A percentile compares a stretch with the other conserved stretches of the same genome.
Evolutionary conservation across 768 basidiomycete species (phyloP).

Genomic region (Lentinula detonsa): DNA sequence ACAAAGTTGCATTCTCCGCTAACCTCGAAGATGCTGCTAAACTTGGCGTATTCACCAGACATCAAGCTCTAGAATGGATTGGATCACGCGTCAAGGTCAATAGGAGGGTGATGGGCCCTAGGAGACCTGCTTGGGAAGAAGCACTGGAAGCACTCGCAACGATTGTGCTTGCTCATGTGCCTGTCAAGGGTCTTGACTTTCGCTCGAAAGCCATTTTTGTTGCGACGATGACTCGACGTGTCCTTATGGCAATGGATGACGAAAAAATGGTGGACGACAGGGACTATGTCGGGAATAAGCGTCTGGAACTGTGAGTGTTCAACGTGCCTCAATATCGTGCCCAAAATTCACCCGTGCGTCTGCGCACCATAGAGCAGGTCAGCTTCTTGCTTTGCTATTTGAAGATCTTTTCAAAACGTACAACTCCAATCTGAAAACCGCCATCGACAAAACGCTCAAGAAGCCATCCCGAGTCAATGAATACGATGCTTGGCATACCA

Average conservation of each 20-base stretch:
- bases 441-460: constrained; percentile 96
- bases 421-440: constrained; percentile 89
- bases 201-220: constrained; percentile 94
- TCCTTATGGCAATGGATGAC: constrained; percentile 94
- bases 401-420: constrained; percentile 99
- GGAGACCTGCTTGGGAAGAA: constrained; percentile 88
- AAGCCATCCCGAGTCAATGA: constrained; percentile 92
- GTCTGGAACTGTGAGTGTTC: constrained; percentile 82
- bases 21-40: constrained; percentile 94
- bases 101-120: constrained; percentile 70
- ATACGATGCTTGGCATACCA: constrained; percentile 90
- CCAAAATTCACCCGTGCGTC: constrained; percentile 6
- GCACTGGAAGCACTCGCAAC: constrained; percentile 95
- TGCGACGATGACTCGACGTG: constrained; percentile 94
- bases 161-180: constrained; percentile 94
- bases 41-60: constrained; percentile 83
- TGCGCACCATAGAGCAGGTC: constrained; percentile 67
- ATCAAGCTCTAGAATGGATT: constrained; percentile 93
- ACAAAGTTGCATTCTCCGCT: constrained; percentile 80
- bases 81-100: constrained; percentile 90
- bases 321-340: constrained; percentile 1
- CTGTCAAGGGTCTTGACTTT: constrained; percentile 85
- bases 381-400: constrained; percentile 90
- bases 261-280: constrained; percentile 97
- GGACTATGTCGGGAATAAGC: constrained; percentile 99